Evolutionary conservation across 352 stramenopile species (phyloP).

Genomic region (Globisporangium yorkense): DNA sequence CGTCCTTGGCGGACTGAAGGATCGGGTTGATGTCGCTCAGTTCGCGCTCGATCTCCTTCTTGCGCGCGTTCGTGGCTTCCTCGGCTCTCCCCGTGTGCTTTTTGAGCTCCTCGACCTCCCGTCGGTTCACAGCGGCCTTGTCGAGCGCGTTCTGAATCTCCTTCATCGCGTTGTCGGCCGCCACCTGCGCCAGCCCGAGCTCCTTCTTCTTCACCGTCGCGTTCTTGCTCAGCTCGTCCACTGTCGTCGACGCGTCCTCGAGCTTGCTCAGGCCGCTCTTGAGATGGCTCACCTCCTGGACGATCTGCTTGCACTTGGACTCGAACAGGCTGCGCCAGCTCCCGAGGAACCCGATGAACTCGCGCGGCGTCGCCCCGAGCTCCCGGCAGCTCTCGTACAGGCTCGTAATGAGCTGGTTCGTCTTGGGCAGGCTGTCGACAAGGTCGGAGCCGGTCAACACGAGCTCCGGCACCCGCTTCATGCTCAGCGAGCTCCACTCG

Average conservation of each 20-base stretch:
- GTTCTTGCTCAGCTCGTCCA: slow-evolving; percentile 88
- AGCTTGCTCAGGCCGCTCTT: slow-evolving; percentile 89
- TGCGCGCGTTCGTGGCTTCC: slow-evolving; percentile 85
- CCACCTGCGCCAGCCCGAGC: slow-evolving; percentile 79
- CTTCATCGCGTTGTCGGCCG: slow-evolving; percentile 92
- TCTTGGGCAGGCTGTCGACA: slow-evolving; percentile 48
- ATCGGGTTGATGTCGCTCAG: slow-evolving; percentile 89
- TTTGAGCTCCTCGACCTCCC: slow-evolving; percentile 90
- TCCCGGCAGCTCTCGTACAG: slow-evolving; percentile 65
- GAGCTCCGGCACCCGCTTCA: slow-evolving; percentile 75
- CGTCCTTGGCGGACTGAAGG: slow-evolving; percentile 88
- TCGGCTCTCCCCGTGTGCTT: slow-evolving; percentile 87
- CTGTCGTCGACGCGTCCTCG: slow-evolving; percentile 84
- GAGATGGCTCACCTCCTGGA: slow-evolving; percentile 85
- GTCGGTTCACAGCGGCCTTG: slow-evolving; percentile 79
- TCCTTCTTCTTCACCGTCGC: slow-evolving; percentile 89
- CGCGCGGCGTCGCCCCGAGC: slow-evolving; percentile 70
- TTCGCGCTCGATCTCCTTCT: slow-evolving; percentile 92
- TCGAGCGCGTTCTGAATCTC: slow-evolving; percentile 93
- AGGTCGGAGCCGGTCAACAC: slow-evolving; percentile 57
- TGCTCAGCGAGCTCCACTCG: slow-evolving; percentile 75
- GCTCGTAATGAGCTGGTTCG: slow-evolving; percentile 42
- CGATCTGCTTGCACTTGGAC: slow-evolving; percentile 72
- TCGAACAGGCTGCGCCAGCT: slow-evolving; percentile 80
- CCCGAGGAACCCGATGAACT: slow-evolving; percentile 83